These are phyloP conservation scores for Quercus tomentella DNA, from an alignment of 331 rosid genomes.

Conservation along the genomic window DNA sequence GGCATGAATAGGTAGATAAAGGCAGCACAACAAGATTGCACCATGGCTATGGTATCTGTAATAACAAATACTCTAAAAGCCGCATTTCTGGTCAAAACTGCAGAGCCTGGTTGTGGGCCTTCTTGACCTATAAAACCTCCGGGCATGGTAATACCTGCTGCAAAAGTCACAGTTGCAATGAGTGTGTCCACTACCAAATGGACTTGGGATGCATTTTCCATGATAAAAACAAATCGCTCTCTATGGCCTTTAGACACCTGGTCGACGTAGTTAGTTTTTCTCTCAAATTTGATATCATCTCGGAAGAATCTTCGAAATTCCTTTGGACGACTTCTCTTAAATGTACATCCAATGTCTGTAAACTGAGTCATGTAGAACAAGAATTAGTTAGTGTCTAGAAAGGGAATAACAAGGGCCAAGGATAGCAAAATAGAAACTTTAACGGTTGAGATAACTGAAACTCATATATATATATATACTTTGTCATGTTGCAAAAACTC, in stretches of 20 bases:
- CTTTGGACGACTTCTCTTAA: accelerated
- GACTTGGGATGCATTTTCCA: neutral
- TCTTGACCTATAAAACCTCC: neutral
- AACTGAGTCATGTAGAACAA: too few relatives aligned
- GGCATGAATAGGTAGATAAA: neutral
- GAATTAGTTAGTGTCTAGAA: too few relatives aligned
- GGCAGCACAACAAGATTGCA: neutral
- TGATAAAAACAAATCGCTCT: too few relatives aligned
- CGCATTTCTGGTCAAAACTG: neutral
- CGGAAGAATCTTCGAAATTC: too few relatives aligned
- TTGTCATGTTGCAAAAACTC: too few relatives aligned
- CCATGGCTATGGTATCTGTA: neutral
- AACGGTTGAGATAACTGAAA: accelerated
- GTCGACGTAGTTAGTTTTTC: too few relatives aligned
- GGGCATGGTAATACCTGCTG: neutral
- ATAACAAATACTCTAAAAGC: neutral
- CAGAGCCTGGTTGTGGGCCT: neutral
- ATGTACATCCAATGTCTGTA: too few relatives aligned
- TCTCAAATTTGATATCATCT: too few relatives aligned
- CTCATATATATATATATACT: too few relatives aligned
- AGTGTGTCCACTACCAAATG: neutral
- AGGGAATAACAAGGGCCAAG: too few relatives aligned
- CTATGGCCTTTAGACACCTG: too few relatives aligned
- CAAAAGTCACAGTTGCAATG: neutral
- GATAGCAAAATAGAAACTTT: too few relatives aligned